These are phyloP conservation scores for Pyrus hybrid DNA, from an alignment of 331 rosid species.

Conservation along the genomic window DNA sequence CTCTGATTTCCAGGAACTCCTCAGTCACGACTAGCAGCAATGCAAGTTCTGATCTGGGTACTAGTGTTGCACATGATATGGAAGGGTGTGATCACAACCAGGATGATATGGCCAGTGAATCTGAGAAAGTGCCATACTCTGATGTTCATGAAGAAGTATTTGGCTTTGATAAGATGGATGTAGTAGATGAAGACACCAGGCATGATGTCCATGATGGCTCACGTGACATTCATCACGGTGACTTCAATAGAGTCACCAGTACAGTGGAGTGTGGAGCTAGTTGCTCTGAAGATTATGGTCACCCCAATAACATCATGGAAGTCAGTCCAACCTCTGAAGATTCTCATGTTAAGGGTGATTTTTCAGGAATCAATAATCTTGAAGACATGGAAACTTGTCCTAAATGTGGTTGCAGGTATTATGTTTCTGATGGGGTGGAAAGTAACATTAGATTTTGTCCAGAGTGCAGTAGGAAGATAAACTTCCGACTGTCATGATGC, in stretches of 20 bases:
- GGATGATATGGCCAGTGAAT: slow-evolving; percentile 48
- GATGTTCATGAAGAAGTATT: slow-evolving; percentile 56
- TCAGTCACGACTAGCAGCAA: slow-evolving; percentile 78
- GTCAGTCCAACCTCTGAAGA: slow-evolving; percentile 29
- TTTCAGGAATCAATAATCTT: slow-evolving; percentile 24
- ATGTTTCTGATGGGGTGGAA: slow-evolving; percentile 26
- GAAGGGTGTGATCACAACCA: slow-evolving; percentile 63
- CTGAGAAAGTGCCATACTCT: slow-evolving; percentile 38
- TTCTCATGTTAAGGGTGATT: slow-evolving; percentile 28
- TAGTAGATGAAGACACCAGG: slow-evolving; percentile 20
- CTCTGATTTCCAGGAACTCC: slow-evolving; percentile 80
- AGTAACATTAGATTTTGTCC: slow-evolving; percentile 20
- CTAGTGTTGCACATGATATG: slow-evolving; percentile 41
- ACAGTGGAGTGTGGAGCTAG: slow-evolving; percentile 12
- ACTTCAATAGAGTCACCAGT: slow-evolving; percentile 14
- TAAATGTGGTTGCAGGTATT: slow-evolving; percentile 47
- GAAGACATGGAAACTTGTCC: slow-evolving; percentile 41
- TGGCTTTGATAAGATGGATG: slow-evolving; percentile 47
- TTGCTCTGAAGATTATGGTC: slow-evolving; percentile 18
- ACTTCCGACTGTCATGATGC: slow-evolving; percentile 19
- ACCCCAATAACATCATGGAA: slow-evolving; percentile 19
- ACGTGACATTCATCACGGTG: slow-evolving; percentile 6
- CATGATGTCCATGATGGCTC: slow-evolving; percentile 12
- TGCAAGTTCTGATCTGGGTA: slow-evolving; percentile 66
- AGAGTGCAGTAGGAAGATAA: slow-evolving; percentile 31